Conservation (phyloP, 257 asterid species). For the Solanum ossicruentum region DNA sequence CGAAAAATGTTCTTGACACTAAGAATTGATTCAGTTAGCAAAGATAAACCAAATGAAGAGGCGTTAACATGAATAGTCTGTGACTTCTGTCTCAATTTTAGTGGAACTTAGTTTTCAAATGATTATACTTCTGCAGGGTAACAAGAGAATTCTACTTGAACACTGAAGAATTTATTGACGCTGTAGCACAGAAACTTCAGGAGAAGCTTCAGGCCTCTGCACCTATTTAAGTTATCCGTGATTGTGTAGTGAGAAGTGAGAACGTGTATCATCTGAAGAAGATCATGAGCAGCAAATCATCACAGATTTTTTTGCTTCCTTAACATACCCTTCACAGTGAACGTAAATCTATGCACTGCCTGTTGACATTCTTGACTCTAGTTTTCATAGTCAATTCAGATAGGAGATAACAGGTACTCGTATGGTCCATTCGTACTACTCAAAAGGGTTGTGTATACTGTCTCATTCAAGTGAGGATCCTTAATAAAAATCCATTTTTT, state of each 20-base stretch:
- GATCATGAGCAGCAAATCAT: neutral
- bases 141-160: slow-evolving; percentile 64
- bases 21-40: neutral
- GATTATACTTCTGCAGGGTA: slow-evolving; percentile 36
- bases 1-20: neutral
- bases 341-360: neutral
- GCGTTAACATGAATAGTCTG: neutral
- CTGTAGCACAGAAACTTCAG: slow-evolving; percentile 54
- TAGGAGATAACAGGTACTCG: neutral
- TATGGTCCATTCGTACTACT: neutral
- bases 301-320: neutral
- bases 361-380: neutral
- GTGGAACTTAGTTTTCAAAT: slow-evolving; percentile 1
- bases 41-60: neutral
- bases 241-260: neutral
- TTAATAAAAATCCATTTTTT: neutral
- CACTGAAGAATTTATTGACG: slow-evolving; percentile 72
- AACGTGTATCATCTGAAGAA: neutral
- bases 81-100: neutral
- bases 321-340: neutral
- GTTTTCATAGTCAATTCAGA: neutral
- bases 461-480: neutral
- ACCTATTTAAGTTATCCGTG: slow-evolving; percentile 8
- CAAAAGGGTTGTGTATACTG: neutral
- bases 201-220: slow-evolving; percentile 26